Base-by-base conservation (phyloP, 768 basidiomycete species). In the Rhizopogon roseolus region DNA sequence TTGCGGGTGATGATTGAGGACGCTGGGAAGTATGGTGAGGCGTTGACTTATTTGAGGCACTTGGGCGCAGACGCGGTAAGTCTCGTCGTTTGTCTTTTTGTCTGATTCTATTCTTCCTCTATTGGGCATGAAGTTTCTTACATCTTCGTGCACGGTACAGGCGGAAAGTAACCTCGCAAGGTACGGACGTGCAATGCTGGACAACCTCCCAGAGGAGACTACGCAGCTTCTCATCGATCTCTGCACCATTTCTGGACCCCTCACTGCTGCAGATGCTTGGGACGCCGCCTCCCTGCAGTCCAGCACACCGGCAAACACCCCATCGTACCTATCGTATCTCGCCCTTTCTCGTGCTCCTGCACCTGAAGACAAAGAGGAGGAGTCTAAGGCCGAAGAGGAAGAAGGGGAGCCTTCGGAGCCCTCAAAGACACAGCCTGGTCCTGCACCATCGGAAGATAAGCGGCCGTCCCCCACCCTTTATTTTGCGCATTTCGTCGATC, bases 1-100 rank as follows among this genome's bases (percentile, higher is more conserved):
- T 69, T 99, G 39, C 77, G 91, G 54, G 95, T 98, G 45, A 88
- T 94, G 69, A 89, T 99, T 45, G 95, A 98, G 69, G 97, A 98
- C 71, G 84, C 87, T 1, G 85, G 81, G 11, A 60, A 60, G 55
- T 92, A 84, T 61, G 75, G 69, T 48, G 93, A 93, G 60, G 97
- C 94, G 0, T 71, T 97, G 56, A 70, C 68, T 19, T 99, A 97
- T 70, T 66, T 99, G 48, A 74, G 92, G 54, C 78, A 79, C 48
- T 75, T 97, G 8, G 92, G 92, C 0, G 80, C 85, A 2, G 88
- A 85, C 53, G 85, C 82, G 25, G 93, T 95, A 64, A 60, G 91
- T 78, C 34, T 50, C 55, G 6, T 16, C 42, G 58, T 43, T 40
- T 50, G 22, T 25, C 5, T 49, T 22, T 38, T 27, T 36, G 16